Conservation (phyloP, 1,284 basidiomycete genomes). For the Leccinum cinnamomeum region DNA sequence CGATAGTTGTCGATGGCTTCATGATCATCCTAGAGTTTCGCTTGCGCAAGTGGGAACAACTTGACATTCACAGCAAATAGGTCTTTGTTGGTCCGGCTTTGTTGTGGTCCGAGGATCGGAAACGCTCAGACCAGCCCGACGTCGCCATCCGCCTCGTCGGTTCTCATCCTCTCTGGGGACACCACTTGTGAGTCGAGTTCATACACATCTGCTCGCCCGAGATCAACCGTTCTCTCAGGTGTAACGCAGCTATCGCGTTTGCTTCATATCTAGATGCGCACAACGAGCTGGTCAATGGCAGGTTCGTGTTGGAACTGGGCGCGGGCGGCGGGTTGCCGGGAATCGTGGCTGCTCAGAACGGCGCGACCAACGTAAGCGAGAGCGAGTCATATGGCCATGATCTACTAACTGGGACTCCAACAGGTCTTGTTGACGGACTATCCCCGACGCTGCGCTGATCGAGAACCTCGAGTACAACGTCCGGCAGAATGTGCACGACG, state of each 20-base stretch:
- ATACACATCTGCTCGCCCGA: background rate
- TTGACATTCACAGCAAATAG: too few species aligned
- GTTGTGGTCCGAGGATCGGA: too few species aligned
- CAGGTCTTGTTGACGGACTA: conserved; percentile 91
- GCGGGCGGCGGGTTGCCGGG: conserved; percentile 91
- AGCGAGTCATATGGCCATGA: conserved; percentile 6
- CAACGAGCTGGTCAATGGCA: conserved; percentile 42
- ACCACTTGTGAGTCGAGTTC: conserved; percentile 65
- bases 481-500: conserved; percentile 48
- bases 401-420: background rate
- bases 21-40: too few species aligned
- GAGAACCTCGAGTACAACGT: conserved; percentile 80
- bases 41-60: too few species aligned
- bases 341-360: conserved; percentile 69
- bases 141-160: conserved; percentile 80
- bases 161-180: conserved; percentile 88
- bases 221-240: conserved; percentile 45
- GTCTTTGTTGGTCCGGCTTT: too few species aligned
- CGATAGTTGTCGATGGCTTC: too few species aligned
- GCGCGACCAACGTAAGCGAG: conserved; percentile 54
- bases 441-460: conserved; percentile 76
- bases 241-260: conserved; percentile 82
- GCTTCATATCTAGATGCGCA: conserved; percentile 73
- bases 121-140: conserved; percentile 22
- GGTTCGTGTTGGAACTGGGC: conserved; percentile 82